Conservation (phyloP, 106 monocot species). For the Triglochin maritima region DNA sequence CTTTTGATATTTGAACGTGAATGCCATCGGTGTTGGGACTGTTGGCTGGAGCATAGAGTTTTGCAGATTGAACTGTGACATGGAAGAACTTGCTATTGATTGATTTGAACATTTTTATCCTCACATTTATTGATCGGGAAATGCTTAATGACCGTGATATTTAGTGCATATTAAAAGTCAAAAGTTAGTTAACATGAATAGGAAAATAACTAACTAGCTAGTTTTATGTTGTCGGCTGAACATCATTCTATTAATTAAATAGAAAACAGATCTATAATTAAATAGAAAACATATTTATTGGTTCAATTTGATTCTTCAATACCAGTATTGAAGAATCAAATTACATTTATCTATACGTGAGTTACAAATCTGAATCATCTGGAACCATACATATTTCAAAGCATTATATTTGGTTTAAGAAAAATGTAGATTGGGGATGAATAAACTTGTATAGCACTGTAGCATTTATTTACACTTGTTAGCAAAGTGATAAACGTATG, state of each 20-base stretch:
- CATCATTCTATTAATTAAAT: no score
- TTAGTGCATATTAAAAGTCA: neutral
- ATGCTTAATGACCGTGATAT: neutral
- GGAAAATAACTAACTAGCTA: neutral
- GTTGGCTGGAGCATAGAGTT: slow-evolving; percentile 21
- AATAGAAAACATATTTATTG: neutral
- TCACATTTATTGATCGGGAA: neutral
- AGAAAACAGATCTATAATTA: neutral
- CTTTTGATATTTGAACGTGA: slow-evolving; percentile 22
- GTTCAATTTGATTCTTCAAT: neutral
- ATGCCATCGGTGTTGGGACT: slow-evolving; percentile 58
- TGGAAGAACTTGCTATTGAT: slow-evolving; percentile 9
- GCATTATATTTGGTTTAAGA: no score
- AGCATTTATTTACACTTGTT: no score
- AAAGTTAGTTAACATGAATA: neutral
- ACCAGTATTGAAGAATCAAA: neutral
- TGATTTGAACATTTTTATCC: neutral
- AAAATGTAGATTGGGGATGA: no score
- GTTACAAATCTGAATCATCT: no score
- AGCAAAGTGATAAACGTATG: no score
- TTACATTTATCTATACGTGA: neutral
- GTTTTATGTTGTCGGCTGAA: no score
- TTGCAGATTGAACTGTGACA: slow-evolving; percentile 11
- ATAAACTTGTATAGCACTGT: no score
- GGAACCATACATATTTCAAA: no score